phyloP scores from a whole-genome alignment of 2,329 filamentous ascomycete species.

The Albifimbria verrucaria region DNA sequence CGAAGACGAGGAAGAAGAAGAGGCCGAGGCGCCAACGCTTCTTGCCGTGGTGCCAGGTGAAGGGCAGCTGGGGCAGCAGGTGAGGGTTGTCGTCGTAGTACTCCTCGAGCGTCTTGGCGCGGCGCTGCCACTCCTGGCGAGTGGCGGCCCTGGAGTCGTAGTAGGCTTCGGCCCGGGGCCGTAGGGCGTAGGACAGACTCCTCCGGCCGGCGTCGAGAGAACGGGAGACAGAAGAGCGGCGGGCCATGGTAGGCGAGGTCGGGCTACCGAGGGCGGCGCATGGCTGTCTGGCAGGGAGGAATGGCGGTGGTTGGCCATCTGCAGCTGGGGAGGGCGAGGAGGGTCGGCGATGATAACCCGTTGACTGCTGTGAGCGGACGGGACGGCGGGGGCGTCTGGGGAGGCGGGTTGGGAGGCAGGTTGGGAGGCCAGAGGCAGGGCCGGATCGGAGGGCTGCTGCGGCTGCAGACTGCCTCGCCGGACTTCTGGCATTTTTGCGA shows the following conservation, averaged over 20 bases:
- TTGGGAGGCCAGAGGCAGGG: slow-evolving; percentile 7
- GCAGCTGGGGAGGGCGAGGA: background rate
- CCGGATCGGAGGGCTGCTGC: slow-evolving; percentile 15
- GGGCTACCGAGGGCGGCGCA: slow-evolving; percentile 4
- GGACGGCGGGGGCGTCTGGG: slow-evolving; percentile 3
- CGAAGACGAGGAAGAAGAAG: slow-evolving; percentile 44
- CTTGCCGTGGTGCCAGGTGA: slow-evolving; percentile 38
- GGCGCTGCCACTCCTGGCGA: slow-evolving; percentile 28
- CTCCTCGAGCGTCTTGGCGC: slow-evolving; percentile 32
- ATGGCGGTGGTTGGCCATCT: background rate
- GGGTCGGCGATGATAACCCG: background rate
- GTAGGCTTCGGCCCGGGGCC: slow-evolving; percentile 31
- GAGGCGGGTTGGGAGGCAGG: slow-evolving; percentile 14
- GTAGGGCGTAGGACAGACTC: slow-evolving; percentile 32
- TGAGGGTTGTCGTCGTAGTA: slow-evolving; percentile 37
- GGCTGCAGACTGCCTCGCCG: slow-evolving; percentile 21
- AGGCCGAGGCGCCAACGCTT: slow-evolving; percentile 42
- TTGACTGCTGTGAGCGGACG: background rate
- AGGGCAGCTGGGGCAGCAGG: slow-evolving; percentile 36
- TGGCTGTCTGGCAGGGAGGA: background rate
- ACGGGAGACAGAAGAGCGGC: slow-evolving; percentile 6
- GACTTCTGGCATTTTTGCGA: slow-evolving; percentile 24
- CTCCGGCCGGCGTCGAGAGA: slow-evolving; percentile 19
- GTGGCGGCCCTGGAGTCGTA: slow-evolving; percentile 38
- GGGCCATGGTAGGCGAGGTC: slow-evolving; percentile 11